phyloP scores from a whole-genome alignment of 805 yeast species.

The Candida hispaniensis region DNA sequence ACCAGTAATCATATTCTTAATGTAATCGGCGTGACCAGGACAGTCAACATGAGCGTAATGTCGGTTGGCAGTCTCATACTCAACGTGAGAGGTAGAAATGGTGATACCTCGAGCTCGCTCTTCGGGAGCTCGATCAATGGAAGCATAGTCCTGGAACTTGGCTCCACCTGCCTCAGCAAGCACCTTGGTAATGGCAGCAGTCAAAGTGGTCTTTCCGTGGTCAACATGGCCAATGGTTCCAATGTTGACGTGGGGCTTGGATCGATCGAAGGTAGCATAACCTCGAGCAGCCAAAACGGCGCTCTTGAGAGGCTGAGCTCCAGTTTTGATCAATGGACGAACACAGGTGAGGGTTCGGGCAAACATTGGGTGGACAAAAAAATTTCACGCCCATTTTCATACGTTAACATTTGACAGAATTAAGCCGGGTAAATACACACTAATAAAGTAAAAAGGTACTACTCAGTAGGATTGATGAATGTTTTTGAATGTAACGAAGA shows the following conservation, averaged over 20 bases:
- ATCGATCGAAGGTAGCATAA: slow-evolving; percentile 65
- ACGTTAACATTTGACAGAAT: too few species aligned
- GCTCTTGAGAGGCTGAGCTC: slow-evolving; percentile 10
- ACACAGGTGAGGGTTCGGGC: slow-evolving; percentile 14
- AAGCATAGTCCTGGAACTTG: slow-evolving; percentile 77
- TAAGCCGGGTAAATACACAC: too few species aligned
- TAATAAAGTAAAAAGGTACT: too few species aligned
- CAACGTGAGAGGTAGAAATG: slow-evolving; percentile 95
- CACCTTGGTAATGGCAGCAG: slow-evolving; percentile 97
- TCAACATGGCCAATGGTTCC: slow-evolving; percentile 99
- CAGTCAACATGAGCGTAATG: slow-evolving; percentile 98
- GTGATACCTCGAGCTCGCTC: slow-evolving; percentile 99
- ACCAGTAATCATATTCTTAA: slow-evolving; percentile 98
- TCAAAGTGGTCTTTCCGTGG: slow-evolving; percentile 96
- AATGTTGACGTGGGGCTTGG: slow-evolving; percentile 91
- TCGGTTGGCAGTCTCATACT: slow-evolving; percentile 88
- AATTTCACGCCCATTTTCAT: too few species aligned
- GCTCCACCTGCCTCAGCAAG: slow-evolving; percentile 86
- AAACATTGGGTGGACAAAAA: slow-evolving; percentile 12
- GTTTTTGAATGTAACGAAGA: too few species aligned
- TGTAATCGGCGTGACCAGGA: slow-evolving; percentile 98
- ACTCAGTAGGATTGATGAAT: too few species aligned
- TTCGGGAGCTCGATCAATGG: slow-evolving; percentile 97
- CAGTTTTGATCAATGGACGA: slow-evolving; percentile 12
- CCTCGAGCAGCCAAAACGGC: slow-evolving; percentile 14